phyloP scores from a whole-genome alignment of 2,329 filamentous ascomycete genomes.

The Ophiocordyceps camponoti-floridani region DNA sequence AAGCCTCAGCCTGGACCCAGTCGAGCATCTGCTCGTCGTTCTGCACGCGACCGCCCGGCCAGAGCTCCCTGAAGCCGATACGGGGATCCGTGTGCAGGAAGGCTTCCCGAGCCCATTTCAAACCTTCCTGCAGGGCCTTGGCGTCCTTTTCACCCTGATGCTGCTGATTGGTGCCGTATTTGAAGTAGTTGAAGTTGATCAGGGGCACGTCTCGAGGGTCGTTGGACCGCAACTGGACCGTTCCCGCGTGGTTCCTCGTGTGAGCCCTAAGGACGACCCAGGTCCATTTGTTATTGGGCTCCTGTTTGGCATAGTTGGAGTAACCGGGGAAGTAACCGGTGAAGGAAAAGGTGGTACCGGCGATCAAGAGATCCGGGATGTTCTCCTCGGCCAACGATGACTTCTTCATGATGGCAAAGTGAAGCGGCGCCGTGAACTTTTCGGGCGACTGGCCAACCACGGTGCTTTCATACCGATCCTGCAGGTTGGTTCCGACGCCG shows the following conservation, averaged over 20 bases:
- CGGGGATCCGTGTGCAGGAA: conserved; percentile 1
- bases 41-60: conserved; percentile 20
- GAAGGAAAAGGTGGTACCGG: conserved; percentile 10
- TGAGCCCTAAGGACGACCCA: conserved; percentile 37
- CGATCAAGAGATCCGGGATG: conserved; percentile 10
- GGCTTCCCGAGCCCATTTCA: conserved; percentile 30
- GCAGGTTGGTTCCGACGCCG: conserved; percentile 40
- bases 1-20: conserved; percentile 23
- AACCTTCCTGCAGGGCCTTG: conserved; percentile 29
- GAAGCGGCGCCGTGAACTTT: conserved; percentile 5
- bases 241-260: conserved; percentile 42
- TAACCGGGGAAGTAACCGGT: conserved; percentile 12
- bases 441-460: conserved; percentile 1
- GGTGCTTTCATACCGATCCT: conserved; percentile 11
- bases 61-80: conserved; percentile 2
- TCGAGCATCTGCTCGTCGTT: conserved; percentile 25
- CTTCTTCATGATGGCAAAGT: conserved; percentile 8
- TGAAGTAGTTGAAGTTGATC: conserved; percentile 46
- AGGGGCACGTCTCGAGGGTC: conserved; percentile 46
- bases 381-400: conserved; percentile 11
- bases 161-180: conserved; percentile 26
- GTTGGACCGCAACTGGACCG: conserved; percentile 38
- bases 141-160: conserved; percentile 28
- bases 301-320: conserved; percentile 1
- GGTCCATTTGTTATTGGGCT: conserved; percentile 16